These are phyloP conservation scores for Komagataea norvegica DNA, from an alignment of 1,139 yeast species.

Conservation along the genomic window DNA sequence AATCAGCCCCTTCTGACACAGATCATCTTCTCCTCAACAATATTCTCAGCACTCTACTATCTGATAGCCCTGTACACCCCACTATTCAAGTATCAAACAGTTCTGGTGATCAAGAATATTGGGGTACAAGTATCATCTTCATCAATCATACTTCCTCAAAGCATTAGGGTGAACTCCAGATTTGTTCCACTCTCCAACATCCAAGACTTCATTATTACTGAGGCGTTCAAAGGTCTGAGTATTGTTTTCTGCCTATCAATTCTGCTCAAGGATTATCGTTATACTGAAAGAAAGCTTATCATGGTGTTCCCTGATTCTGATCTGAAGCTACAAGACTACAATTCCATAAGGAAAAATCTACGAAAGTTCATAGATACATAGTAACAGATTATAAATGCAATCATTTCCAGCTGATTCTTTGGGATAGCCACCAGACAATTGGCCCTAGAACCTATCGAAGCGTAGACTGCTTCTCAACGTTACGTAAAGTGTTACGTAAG, in stretches of 20 bases:
- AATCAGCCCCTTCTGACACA: background rate
- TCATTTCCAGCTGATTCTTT: no score
- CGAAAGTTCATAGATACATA: conserved; percentile 3
- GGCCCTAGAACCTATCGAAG: no score
- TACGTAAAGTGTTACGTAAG: no score
- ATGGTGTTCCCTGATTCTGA: conserved; percentile 31
- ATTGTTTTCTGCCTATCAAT: conserved; percentile 59
- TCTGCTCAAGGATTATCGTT: conserved; percentile 34
- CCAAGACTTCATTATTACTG: conserved; percentile 60
- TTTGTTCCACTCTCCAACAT: conserved; percentile 52
- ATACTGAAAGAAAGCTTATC: conserved; percentile 25
- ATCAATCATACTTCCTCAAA: conserved; percentile 19
- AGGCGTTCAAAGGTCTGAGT: conserved; percentile 59
- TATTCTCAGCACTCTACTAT: background rate
- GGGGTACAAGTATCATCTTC: conserved; percentile 30
- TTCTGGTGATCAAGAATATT: conserved; percentile 26
- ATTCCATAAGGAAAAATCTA: conserved; percentile 11
- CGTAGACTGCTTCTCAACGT: no score
- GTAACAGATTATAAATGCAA: no score
- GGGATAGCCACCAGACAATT: no score
- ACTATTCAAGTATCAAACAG: conserved; percentile 15
- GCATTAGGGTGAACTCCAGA: conserved; percentile 15
- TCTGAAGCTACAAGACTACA: conserved; percentile 10
- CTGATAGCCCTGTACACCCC: background rate
- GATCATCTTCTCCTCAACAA: background rate